Base-by-base conservation (phyloP, 768 basidiomycete genomes). In the Termitomyces sp. region DNA sequence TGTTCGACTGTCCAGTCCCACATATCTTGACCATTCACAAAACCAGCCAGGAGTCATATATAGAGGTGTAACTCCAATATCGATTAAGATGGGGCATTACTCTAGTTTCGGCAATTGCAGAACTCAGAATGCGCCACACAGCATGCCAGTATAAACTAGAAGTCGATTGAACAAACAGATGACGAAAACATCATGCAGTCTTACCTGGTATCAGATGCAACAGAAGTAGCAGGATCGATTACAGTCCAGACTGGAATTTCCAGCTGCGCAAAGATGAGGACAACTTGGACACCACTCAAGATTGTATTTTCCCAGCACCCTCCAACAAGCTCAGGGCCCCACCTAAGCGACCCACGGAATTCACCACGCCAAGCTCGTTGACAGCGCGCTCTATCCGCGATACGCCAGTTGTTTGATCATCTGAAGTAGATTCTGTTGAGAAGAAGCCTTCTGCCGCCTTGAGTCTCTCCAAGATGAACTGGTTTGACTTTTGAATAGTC, bases 391-490 rank as follows among this genome's bases (percentile, higher is more conserved):
- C 82, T 2, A 82, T 77, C 17, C 82, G 69, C 16, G 64, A 65
- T 16, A 83, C 64, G 17, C 81, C 82, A 1, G 77, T 62, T 19
- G 54, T 56, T 23, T 54, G 43, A 38, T 54, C 46, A 10, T 29
- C 59, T 16, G 51, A 9, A 41, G 29, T 41, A 17, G 14, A 45
- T 43, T 50, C 66, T 50, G 72, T 66, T 16, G 74, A 72, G 5
- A 78, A 76, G 53, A 77, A 69, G 54, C 74, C 75, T 54, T 82
- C 78, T 11, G 83, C 81, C 62, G 74, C 77, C 65, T 73, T 75
- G 55, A 90, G 70, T 48, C 87, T 81, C 41, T 71, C 72, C 12
- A 82, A 67, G 27, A 90, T 79, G 1, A 72, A 72, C 32, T 67
- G 65, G 58, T 78, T 84, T 7, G 82, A 83, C 35, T 75, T 72